Evolutionary conservation across 768 basidiomycete species (phyloP).

Genomic region (Kwoniella pini): DNA sequence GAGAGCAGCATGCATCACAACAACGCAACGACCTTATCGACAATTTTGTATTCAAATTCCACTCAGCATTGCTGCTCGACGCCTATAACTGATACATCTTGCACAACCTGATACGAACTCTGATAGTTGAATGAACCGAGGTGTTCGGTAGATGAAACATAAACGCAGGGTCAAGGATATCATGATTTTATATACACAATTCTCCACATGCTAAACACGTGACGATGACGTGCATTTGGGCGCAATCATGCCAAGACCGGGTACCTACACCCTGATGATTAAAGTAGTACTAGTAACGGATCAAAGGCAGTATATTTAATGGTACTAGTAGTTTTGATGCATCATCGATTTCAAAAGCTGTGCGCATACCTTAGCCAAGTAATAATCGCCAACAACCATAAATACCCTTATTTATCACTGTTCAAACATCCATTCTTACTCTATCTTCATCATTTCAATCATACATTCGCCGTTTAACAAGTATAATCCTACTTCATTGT

Average conservation of each 20-base stretch:
- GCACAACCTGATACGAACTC: no score
- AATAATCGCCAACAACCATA: background rate
- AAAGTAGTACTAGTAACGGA: background rate
- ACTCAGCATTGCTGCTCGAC: no score
- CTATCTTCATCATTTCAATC: background rate
- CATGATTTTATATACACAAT: no score
- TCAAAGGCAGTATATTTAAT: background rate
- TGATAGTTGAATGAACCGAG: no score
- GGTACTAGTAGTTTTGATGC: background rate
- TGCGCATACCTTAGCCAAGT: background rate
- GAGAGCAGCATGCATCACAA: no score
- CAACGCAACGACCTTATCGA: no score
- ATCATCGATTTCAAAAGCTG: background rate
- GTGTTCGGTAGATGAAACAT: no score
- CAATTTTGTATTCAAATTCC: no score
- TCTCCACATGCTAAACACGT: background rate
- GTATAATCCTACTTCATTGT: background rate
- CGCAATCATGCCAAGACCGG: slow-evolving; percentile 11
- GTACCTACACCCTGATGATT: background rate
- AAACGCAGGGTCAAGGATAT: no score
- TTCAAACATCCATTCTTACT: background rate
- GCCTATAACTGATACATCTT: no score
- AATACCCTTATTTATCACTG: background rate
- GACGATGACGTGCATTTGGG: background rate
- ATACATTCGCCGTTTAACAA: background rate